Base-by-base conservation (phyloP, 2,329 filamentous ascomycete species). In the Aspergillus ibericus region DNA sequence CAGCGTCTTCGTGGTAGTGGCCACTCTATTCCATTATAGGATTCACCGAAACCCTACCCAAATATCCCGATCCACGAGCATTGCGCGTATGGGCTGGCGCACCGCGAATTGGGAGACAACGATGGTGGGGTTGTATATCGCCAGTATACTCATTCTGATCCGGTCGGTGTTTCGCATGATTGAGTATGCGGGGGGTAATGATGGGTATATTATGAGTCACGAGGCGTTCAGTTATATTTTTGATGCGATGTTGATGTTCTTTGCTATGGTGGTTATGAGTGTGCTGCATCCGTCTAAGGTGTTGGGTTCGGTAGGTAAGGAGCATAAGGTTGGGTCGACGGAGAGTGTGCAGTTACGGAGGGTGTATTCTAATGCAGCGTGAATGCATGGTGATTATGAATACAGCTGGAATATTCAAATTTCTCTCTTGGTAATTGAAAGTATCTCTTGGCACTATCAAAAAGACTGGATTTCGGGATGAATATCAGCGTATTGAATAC, bases 1-100 rank as follows among this genome's bases (percentile, higher is more conserved):
- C 60, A 78, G 76, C 20, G 71, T 86, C 35, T 88, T 88, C 65
- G 70, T 83, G 35, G 56, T 79, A 4, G 78, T 79, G 1, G 77
- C 82, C 0, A 62, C 77, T 2, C 59, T 82, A 0, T 85, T 86
- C 71, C 80, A 87, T 61, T 53, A 62, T 2, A 74, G 81, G 3
- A 74, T 83, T 12, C 59, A 47, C 3, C 66, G 64, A 4, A 42
- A 63, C 2, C 75, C 76, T 0, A 76, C 72, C 18, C 53, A 62
- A 44, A 58, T 25, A 1, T 64, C 68, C 0, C 10, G 50, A 1
- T 7, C 18, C 2, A 32, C n/a, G 6, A 27, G 34, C 9, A 40
- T 38, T 5, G 29, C 15, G 2, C 29, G 12, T 22, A 44, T 29
- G 8, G 55, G 29, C 34, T 55, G 36, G 60, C 46, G 16, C 20